A percentile compares a stretch with the other conserved stretches of the same genome.
Evolutionary conservation across 1,284 basidiomycete species (phyloP).

Genomic region (Trichosporon sp.): DNA sequence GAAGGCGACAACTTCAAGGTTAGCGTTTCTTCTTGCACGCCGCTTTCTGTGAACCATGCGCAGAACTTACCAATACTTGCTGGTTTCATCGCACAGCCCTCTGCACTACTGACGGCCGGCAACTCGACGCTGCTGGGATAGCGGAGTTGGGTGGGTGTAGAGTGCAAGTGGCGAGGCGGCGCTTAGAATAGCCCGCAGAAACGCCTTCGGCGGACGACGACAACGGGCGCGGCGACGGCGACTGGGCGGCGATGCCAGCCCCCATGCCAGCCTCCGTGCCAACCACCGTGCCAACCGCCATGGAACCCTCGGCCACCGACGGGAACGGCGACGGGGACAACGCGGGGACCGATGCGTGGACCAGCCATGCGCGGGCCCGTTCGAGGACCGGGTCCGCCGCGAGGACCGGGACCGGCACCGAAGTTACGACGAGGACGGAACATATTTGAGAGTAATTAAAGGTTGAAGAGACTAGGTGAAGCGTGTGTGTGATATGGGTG

Average conservation of each 20-base stretch:
- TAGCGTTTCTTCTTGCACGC: background rate
- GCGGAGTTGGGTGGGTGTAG: too few species aligned
- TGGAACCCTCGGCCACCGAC: background rate
- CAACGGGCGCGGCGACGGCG: background rate
- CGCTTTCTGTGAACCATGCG: background rate
- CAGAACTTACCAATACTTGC: background rate
- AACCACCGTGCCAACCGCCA: background rate
- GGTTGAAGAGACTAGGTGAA: background rate
- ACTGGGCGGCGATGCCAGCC: conserved; percentile 1
- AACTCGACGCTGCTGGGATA: too few species aligned
- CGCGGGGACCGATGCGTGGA: background rate
- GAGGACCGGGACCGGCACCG: background rate
- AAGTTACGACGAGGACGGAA: background rate
- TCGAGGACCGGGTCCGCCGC: background rate
- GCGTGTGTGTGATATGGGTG: background rate
- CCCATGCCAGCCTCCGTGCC: too few species aligned
- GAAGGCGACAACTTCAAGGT: background rate
- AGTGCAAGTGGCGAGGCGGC: too few species aligned
- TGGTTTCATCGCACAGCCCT: background rate
- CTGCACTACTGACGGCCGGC: background rate
- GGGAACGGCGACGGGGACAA: background rate
- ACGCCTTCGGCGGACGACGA: conserved; percentile 19
- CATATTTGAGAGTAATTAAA: background rate
- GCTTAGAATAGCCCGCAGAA: conserved; percentile 26
- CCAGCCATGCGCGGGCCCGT: background rate